Evolutionary conservation across 345 rosid species (phyloP).

Genomic region (Punica granatum): DNA sequence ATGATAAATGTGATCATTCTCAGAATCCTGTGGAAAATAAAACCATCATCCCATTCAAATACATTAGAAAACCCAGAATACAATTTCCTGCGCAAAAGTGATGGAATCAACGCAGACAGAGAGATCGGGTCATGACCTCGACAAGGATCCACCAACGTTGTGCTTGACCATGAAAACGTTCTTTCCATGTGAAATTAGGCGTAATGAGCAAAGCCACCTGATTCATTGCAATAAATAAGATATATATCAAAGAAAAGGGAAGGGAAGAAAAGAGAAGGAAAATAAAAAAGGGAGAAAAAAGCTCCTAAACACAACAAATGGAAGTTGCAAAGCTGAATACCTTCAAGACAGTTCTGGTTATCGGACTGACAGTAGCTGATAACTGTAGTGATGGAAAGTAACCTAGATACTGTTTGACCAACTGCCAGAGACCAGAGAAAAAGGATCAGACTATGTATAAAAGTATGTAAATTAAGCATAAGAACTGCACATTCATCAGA

Average conservation of each 20-base stretch:
- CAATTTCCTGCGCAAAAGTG: not conserved
- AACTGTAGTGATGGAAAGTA: constrained; percentile 78
- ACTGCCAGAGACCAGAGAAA: constrained; percentile 26
- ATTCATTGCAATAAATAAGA: constrained; percentile 13
- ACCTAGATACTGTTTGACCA: constrained; percentile 83
- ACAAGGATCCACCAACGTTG: constrained; percentile 98
- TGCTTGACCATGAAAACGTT: constrained; percentile 83
- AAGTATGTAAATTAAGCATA: constrained; percentile 1
- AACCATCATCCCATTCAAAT: constrained; percentile 1
- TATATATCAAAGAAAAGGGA: not conserved
- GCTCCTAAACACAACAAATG: not conserved
- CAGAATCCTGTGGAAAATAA: constrained; percentile 64
- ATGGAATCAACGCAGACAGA: not conserved
- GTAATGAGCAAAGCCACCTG: constrained; percentile 87
- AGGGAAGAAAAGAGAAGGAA: not conserved
- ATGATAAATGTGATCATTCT: constrained; percentile 93
- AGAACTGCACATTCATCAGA: not conserved
- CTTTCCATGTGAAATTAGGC: constrained; percentile 87
- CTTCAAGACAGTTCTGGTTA: constrained; percentile 97
- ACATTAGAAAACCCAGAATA: not conserved
- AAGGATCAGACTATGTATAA: not conserved
- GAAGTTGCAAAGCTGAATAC: constrained; percentile 25
- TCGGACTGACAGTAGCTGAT: constrained; percentile 87
- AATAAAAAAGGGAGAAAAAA: not conserved
- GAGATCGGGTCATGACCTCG: constrained; percentile 43